Conservation (phyloP, 768 basidiomycete genomes). For the Hygrocybe coccinea region DNA sequence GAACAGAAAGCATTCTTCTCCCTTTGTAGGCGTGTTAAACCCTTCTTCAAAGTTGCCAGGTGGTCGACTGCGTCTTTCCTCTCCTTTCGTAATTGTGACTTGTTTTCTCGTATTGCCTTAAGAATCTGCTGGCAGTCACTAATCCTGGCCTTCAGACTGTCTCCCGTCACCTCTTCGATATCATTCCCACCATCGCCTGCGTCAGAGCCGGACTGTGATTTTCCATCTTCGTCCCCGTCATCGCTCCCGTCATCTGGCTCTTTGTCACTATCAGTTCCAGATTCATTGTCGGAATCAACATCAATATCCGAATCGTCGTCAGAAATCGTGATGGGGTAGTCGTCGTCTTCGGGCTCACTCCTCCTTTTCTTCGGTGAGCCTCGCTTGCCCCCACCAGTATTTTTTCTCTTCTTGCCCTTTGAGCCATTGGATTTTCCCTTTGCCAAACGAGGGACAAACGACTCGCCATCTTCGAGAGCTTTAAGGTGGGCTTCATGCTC, state of each 20-base stretch:
- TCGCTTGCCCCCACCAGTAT: conserved; percentile 33
- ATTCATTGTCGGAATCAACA: conserved; percentile 11
- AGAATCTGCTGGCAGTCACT: conserved; percentile 37
- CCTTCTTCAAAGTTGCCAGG: conserved; percentile 37
- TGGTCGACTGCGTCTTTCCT: conserved; percentile 34
- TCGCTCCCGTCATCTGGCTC: conserved; percentile 20
- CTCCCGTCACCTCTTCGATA: conserved; percentile 41
- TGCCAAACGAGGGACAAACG: conserved; percentile 42
- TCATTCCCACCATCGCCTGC: conserved; percentile 26
- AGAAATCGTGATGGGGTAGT: conserved; percentile 28
- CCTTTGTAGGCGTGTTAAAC: conserved; percentile 43
- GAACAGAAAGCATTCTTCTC: conserved; percentile 63
- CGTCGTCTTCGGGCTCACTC: conserved; percentile 31
- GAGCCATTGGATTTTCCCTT: conserved; percentile 20
- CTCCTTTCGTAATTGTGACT: conserved; percentile 33
- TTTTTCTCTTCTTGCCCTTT: conserved; percentile 48
- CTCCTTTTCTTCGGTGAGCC: conserved; percentile 44
- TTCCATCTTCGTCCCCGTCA: conserved; percentile 19
- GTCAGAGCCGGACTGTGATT: conserved; percentile 11
- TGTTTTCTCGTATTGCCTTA: conserved; percentile 35
- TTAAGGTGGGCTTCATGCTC: conserved; percentile 46
- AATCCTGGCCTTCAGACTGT: conserved; percentile 43
- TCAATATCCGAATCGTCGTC: conserved; percentile 20
- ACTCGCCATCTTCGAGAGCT: conserved; percentile 42
- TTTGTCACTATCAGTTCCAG: conserved; percentile 26